Percentiles rank a stretch among this genome's conserved stretches.
Conservation (phyloP, 23 red algal species). For the Porphyridium purpureum region DNA sequence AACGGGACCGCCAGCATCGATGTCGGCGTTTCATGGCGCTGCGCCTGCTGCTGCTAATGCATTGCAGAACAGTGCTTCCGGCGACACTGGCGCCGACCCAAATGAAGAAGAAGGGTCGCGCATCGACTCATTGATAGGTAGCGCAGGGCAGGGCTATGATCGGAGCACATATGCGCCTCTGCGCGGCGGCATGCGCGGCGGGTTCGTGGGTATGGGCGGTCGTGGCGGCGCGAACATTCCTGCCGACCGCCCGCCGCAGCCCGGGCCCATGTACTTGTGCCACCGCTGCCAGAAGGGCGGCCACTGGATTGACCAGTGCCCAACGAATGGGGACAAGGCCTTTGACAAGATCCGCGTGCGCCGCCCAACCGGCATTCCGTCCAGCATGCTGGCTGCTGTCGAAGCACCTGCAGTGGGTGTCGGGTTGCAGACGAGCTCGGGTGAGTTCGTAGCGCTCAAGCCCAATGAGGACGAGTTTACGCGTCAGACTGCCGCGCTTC, state of each 20-base stretch:
- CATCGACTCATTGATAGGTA: slow-evolving; percentile 33
- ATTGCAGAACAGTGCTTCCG: neutral
- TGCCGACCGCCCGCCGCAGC: slow-evolving; percentile 44
- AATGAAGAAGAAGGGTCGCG: slow-evolving; percentile 56
- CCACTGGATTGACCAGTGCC: slow-evolving; percentile 99
- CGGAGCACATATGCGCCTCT: slow-evolving; percentile 4
- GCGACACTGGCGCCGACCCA: slow-evolving; percentile 28
- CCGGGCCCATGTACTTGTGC: slow-evolving; percentile 82
- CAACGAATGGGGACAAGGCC: slow-evolving; percentile 70
- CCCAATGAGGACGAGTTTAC: slow-evolving; percentile 92
- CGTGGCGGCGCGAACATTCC: too few relatives aligned
- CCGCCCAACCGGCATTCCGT: slow-evolving; percentile 91
- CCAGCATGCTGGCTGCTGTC: slow-evolving; percentile 78
- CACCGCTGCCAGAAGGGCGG: slow-evolving; percentile 84
- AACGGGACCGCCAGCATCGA: neutral
- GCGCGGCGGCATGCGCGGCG: slow-evolving; percentile 27
- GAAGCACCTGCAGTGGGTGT: slow-evolving; percentile 70
- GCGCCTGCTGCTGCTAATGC: neutral
- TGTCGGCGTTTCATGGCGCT: too few relatives aligned
- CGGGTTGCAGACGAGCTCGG: slow-evolving; percentile 46
- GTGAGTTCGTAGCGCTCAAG: slow-evolving; percentile 73
- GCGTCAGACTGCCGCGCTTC: slow-evolving; percentile 51
- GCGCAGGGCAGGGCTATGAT: slow-evolving; percentile 17
- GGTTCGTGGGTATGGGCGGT: slow-evolving; percentile 5
- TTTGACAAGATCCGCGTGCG: slow-evolving; percentile 80